Base-by-base conservation (phyloP, 2,329 filamentous ascomycete genomes). In the Aureobasidium musti region DNA sequence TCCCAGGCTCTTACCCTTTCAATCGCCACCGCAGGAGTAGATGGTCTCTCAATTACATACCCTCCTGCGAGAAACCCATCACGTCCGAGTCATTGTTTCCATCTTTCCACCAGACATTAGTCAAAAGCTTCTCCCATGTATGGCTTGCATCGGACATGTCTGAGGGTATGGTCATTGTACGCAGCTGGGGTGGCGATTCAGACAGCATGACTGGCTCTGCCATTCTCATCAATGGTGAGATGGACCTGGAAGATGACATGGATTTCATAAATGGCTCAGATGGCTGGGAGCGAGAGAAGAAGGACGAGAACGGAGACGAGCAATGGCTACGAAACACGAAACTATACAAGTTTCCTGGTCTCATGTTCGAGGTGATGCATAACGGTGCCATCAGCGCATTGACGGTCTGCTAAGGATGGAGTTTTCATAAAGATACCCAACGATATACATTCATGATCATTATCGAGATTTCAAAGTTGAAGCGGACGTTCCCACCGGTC, bases 1-100 rank as follows among this genome's bases (percentile, higher is more conserved):
- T 98, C 2, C 95, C 95, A 0, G 95, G 95, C 0, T 97, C 92
- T 1, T 98, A 97, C 76, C 91, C 94, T 13, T 99, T 99, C 80
- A 98, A 99, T 78, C 87, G 95, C 5, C 92, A 98, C 77, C 88
- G 94, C 21, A 87, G 95, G 68, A 92, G 91, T 72, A 87, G 93
- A 47, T 99, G 95, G 95, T 87, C 88, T 61, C 88, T 97, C 14
- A 79, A 85, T 47, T 76, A 79, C n/a, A 67, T 75, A 5, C 64
- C 64, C 2, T 11, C 75, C 80, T 13, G 78, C 78, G 50, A 68
- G 13, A 77, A 81, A 7, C 71, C 78, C 21, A 78, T 91, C 60
- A 87, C 85, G 69, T 96, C 92, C 0, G 95, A 98, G 78, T 91
- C 91, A 61, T 80, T 83, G 0, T 97, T 96, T 71, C 78, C 84